Percentiles rank a stretch among this genome's conserved stretches.
Evolutionary conservation across 2,329 filamentous ascomycete genomes (phyloP).

Genomic region (Botrytis porri): DNA sequence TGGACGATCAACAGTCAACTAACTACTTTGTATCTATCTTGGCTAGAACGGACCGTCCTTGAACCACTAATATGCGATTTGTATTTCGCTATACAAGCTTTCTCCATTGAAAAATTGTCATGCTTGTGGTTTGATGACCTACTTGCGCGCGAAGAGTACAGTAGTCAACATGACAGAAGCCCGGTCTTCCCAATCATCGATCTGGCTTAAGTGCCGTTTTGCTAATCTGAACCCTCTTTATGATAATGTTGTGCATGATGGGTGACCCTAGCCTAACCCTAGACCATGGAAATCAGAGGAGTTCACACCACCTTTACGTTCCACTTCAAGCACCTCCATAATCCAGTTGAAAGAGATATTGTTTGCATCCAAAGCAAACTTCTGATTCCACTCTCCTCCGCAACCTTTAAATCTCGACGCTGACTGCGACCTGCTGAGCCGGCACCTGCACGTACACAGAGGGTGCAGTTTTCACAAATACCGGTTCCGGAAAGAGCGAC

Average conservation of each 20-base stretch:
- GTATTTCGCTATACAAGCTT: background rate
- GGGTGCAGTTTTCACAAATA: background rate
- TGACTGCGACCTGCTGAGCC: background rate
- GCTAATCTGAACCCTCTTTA: background rate
- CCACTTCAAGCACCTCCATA: background rate
- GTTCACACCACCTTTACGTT: background rate
- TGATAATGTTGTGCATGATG: background rate
- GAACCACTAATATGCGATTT: background rate
- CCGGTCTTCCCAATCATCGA: background rate
- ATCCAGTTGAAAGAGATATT: background rate
- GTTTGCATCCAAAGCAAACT: background rate
- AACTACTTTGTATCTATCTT: background rate
- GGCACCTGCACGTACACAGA: background rate
- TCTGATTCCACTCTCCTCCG: background rate
- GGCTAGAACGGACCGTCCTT: background rate
- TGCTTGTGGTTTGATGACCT: background rate
- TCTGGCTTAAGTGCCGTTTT: background rate
- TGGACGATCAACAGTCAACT: background rate
- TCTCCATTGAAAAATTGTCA: background rate
- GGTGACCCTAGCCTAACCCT: background rate
- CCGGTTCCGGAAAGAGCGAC: background rate
- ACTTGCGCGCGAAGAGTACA: background rate
- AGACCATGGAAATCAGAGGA: background rate
- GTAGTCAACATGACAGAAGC: background rate
- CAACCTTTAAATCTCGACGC: background rate